Evolutionary conservation across 495 filamentous ascomycete genomes (phyloP), one percentile per base, ranked within the genome.

Genomic region (Chaetomidium leptoderma): DNA sequence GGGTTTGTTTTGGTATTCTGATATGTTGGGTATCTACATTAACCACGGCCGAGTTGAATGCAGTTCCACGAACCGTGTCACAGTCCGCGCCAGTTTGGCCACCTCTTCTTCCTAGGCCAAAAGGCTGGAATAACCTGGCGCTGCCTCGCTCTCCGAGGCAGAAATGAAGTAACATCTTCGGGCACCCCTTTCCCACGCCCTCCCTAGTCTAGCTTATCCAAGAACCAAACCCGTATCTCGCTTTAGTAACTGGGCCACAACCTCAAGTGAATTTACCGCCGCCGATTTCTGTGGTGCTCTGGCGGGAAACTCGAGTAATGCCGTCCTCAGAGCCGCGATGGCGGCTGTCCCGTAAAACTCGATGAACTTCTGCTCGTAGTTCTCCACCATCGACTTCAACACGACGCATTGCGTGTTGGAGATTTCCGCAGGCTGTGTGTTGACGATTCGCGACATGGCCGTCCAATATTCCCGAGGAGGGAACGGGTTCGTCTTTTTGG

Each of bases 401-500:
- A 92, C 81, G 19, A 87, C 76, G 56, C 86, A 84, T 52, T 97
- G 95, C 0, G 88, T 95, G 42, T 86, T 79, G 23, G 84, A 87
- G 13, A 90, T 75, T 45, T 89, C 79, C 3, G 70, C 60, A 0
- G 83, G 57, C 1, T 90, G 86, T 0, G 89, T 85, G 65, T 88
- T 87, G 61, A 89, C 69, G 44, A 97, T 87, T 35, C 76, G 78
- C 4, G 89, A 80, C 63, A 97, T 72, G 0, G 85, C 74, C 10
- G 74, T 67, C 93, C 93, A 99, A 71, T 91, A 97, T 24, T 91
- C 76, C 24, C 76, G 76, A 40, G 88, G 86, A 0, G 91, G 89
- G 65, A 86, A 91, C 0, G 92, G 91, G 57, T 95, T 95, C 21
- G 67, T 68, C 59, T 82, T 77, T 29, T 75, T 74, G 0, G 84